Conservation (phyloP, 805 yeast species). For the Vanderwaltozyma polyspora region DNA sequence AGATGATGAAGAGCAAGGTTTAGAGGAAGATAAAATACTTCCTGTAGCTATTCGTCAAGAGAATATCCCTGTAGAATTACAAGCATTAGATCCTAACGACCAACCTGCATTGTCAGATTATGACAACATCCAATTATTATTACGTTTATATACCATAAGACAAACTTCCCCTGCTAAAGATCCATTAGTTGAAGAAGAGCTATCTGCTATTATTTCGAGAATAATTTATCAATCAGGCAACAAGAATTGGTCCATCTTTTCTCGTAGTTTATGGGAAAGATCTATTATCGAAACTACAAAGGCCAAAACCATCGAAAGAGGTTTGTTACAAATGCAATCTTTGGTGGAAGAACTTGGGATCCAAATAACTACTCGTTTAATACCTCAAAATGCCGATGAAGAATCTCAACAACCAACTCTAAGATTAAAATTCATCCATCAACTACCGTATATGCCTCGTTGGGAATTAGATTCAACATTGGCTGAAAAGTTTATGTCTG, state of each 20-base stretch:
- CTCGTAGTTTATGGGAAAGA: conserved; percentile 82
- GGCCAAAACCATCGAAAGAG: conserved; percentile 85
- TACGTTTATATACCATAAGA: conserved; percentile 51
- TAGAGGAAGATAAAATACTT: conserved; percentile 35
- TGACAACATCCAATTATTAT: conserved; percentile 64
- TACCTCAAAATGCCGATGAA: conserved; percentile 32
- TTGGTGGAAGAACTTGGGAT: conserved; percentile 80
- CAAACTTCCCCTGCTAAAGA: conserved; percentile 65
- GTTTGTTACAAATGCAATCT: conserved; percentile 84
- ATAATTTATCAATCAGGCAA: conserved; percentile 40
- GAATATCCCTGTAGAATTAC: conserved; percentile 47
- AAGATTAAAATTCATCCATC: conserved; percentile 61
- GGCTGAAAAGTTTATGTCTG: conserved; percentile 76
- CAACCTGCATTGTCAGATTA: conserved; percentile 64
- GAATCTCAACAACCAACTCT: conserved; percentile 31
- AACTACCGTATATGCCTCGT: conserved; percentile 65
- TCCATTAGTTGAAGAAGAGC: conserved; percentile 67
- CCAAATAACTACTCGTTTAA: conserved; percentile 44
- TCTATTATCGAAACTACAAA: conserved; percentile 70
- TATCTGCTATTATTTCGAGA: conserved; percentile 65
- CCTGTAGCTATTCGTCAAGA: conserved; percentile 55
- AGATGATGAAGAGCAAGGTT: conserved; percentile 29
- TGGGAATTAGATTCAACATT: conserved; percentile 75
- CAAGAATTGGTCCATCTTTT: conserved; percentile 58
- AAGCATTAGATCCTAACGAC: conserved; percentile 59